phyloP scores from a whole-genome alignment of 352 stramenopile genomes.

The Elongisporangium senticosum region DNA sequence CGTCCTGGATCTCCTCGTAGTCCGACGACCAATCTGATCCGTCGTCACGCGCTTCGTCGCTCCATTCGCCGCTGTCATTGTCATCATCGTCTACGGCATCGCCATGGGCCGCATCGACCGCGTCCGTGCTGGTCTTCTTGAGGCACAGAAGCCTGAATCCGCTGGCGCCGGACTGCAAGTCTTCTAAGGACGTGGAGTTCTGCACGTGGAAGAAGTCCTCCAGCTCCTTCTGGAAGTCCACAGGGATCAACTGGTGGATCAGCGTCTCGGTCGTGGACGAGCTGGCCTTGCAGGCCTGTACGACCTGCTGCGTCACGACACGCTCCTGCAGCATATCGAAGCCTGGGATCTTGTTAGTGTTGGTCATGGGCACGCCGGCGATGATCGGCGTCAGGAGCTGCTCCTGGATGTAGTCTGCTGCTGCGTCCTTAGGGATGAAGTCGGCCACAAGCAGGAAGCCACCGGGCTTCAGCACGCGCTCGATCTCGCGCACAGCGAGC shows the following conservation, averaged over 20 bases:
- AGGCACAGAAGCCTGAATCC: constrained; percentile 48
- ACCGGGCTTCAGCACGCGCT: constrained; percentile 53
- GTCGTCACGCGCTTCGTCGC: constrained; percentile 13
- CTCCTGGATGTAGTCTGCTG: constrained; percentile 29
- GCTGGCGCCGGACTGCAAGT: constrained; percentile 39
- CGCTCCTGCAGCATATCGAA: constrained; percentile 52
- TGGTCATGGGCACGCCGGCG: constrained; percentile 12
- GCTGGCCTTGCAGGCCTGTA: constrained; percentile 35
- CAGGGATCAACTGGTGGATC: constrained; percentile 34
- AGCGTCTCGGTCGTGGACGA: constrained; percentile 22
- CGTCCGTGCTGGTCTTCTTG: constrained; percentile 21
- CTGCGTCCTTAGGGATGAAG: constrained; percentile 47
- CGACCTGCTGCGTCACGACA: constrained; percentile 34
- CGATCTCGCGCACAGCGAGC: constrained; percentile 40
- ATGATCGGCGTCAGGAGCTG: constrained; percentile 32
- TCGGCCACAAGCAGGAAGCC: constrained; percentile 61
- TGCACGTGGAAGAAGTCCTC: constrained; percentile 51
- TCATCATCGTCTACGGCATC: constrained; percentile 19
- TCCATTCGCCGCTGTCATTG: constrained; percentile 22
- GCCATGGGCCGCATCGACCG: constrained; percentile 2
- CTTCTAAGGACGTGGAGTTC: constrained; percentile 34
- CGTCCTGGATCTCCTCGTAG: constrained; percentile 60
- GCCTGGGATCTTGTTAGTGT: constrained; percentile 12
- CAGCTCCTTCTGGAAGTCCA: constrained; percentile 48
- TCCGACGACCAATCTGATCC: constrained; percentile 23